These are phyloP conservation scores for Somion occarium DNA, from an alignment of 1,284 basidiomycete species.

Conservation along the genomic window DNA sequence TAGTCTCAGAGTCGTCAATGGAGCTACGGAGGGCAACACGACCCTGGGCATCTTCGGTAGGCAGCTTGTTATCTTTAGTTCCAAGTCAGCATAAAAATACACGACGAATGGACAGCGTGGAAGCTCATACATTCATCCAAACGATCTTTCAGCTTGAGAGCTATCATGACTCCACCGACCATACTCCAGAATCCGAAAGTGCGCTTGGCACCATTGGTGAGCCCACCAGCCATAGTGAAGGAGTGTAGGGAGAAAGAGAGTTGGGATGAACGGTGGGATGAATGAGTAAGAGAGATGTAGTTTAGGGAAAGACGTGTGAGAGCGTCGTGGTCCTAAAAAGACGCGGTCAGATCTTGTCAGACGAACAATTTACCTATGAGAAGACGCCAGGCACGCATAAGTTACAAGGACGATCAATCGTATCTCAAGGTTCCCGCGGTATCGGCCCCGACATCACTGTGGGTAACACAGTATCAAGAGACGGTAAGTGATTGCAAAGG, in stretches of 20 bases:
- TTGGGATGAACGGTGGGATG: not conserved
- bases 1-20: slow-evolving; percentile 18
- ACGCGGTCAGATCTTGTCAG: not conserved
- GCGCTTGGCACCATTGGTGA: slow-evolving; percentile 12
- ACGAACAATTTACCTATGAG: no score
- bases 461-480: no score
- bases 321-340: not conserved
- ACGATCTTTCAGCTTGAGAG: slow-evolving; percentile 44
- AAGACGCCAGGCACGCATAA: not conserved
- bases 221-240: slow-evolving; percentile 15
- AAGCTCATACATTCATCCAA: slow-evolving; percentile 40
- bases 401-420: no score
- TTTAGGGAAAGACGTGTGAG: not conserved
- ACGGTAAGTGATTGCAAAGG: no score
- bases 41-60: slow-evolving; percentile 34
- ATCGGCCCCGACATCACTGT: no score
- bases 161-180: slow-evolving; percentile 42
- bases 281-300: not conserved
- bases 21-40: slow-evolving; percentile 34
- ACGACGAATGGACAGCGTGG: slow-evolving; percentile 17
- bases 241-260: slow-evolving; percentile 2
- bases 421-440: not conserved
- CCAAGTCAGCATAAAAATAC: not conserved
- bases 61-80: slow-evolving; percentile 35
- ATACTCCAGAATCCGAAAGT: slow-evolving; percentile 34